Percentiles rank a stretch among this genome's conserved stretches.
These are phyloP conservation scores for Apiospora hydei DNA, from an alignment of 2,329 filamentous ascomycete species.

Conservation along the genomic window DNA sequence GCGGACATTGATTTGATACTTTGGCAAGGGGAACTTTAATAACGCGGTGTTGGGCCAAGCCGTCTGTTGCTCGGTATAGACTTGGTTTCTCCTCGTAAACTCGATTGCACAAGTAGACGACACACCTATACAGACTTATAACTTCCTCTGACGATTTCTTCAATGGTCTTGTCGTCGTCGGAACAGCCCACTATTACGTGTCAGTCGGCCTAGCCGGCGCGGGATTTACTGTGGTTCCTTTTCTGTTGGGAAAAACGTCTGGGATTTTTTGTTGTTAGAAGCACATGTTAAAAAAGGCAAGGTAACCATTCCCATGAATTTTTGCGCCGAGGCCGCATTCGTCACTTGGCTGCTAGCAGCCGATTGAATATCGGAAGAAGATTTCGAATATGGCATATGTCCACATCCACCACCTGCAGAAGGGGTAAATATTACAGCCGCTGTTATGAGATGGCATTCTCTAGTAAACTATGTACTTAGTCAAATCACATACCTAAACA, in stretches of 20 bases:
- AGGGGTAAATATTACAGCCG: neutral
- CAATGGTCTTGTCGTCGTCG: neutral
- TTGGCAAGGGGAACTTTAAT: neutral
- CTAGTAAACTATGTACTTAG: neutral
- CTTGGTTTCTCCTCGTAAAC: neutral
- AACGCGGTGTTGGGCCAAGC: neutral
- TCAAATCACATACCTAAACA: neutral
- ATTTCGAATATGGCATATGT: neutral
- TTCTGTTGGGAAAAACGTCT: constrained; percentile 8
- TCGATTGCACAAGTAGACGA: neutral
- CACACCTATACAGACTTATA: neutral
- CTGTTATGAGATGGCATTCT: too few species aligned
- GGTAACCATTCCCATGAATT: constrained; percentile 1
- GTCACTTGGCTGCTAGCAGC: neutral
- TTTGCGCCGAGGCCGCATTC: constrained; percentile 4
- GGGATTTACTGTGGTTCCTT: constrained; percentile 2
- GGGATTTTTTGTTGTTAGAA: constrained; percentile 17
- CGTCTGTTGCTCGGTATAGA: neutral
- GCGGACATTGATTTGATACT: neutral
- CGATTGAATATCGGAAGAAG: neutral
- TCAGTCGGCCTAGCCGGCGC: neutral
- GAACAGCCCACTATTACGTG: constrained; percentile 21
- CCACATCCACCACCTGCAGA: neutral
- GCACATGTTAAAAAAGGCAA: constrained; percentile 11
- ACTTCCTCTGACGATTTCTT: neutral